These are phyloP conservation scores for Hymenoscyphus linearis DNA, from an alignment of 2,329 filamentous ascomycete genomes.

Conservation along the genomic window DNA sequence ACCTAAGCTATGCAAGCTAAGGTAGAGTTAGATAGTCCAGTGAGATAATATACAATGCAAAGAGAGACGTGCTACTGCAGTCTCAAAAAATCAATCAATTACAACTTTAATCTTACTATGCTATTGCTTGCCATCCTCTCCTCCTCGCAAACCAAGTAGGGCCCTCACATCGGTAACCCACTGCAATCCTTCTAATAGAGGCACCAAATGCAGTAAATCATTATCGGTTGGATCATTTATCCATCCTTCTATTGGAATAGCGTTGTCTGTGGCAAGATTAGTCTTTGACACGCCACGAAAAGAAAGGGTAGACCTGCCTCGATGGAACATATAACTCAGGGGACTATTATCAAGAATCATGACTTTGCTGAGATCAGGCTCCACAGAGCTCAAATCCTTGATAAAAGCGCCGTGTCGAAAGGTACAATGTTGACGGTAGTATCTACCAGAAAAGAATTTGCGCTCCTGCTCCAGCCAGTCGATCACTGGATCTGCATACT, in stretches of 20 bases:
- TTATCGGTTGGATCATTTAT: slow-evolving; percentile 98
- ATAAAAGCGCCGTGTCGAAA: slow-evolving; percentile 94
- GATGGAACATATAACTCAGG: slow-evolving; percentile 96
- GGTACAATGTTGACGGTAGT: slow-evolving; percentile 96
- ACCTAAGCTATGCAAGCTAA: neutral
- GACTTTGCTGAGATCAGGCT: slow-evolving; percentile 94
- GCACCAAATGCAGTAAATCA: slow-evolving; percentile 87
- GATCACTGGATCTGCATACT: slow-evolving; percentile 97
- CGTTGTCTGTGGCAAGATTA: slow-evolving; percentile 67
- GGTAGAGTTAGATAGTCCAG: neutral
- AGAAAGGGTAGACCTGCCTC: slow-evolving; percentile 58
- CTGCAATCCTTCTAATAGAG: slow-evolving; percentile 87
- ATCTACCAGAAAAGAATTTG: slow-evolving; percentile 90
- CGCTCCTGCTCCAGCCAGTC: slow-evolving; percentile 97
- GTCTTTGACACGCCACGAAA: slow-evolving; percentile 4
- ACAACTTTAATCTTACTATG: slow-evolving; percentile 18
- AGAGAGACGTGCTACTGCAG: neutral
- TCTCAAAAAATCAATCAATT: slow-evolving; percentile 4
- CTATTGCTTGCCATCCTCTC: slow-evolving; percentile 61
- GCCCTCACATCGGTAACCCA: slow-evolving; percentile 95
- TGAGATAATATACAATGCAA: neutral
- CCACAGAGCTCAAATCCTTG: slow-evolving; percentile 92
- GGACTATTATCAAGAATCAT: slow-evolving; percentile 99
- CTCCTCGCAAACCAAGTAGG: slow-evolving; percentile 79
- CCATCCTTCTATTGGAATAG: slow-evolving; percentile 98